Conservation (phyloP, 176 grass and related monocot species). For the Eragrostis curvula region DNA sequence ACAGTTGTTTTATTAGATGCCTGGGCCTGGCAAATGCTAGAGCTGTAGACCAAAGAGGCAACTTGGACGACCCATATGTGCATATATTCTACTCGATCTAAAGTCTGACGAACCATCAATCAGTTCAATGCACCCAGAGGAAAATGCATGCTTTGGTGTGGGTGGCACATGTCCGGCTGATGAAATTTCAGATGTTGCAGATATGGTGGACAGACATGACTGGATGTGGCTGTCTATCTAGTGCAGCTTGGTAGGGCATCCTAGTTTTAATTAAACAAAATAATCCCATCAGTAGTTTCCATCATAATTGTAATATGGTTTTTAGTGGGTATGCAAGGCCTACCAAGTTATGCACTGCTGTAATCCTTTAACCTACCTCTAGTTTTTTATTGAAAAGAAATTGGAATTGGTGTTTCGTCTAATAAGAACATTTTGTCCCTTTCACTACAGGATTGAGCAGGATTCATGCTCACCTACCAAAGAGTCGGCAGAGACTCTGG, state of each 20-base stretch:
- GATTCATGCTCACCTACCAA: not conserved
- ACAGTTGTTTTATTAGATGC: not conserved
- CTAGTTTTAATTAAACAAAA: not conserved
- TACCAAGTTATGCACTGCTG: not conserved
- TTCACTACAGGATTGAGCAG: not conserved
- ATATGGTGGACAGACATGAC: slow-evolving; percentile 29
- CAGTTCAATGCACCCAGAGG: not conserved
- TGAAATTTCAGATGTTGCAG: not conserved
- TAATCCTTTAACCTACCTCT: slow-evolving; percentile 17
- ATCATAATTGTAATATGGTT: not conserved
- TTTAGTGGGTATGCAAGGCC: not conserved
- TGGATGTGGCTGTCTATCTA: not conserved
- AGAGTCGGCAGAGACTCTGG: not conserved
- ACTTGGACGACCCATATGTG: not conserved
- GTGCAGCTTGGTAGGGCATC: not conserved
- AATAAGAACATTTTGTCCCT: not conserved
- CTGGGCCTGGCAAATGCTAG: not conserved
- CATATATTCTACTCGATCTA: not conserved
- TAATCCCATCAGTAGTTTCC: not conserved
- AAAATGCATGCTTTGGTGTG: not conserved
- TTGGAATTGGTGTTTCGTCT: not conserved
- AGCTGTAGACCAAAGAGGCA: slow-evolving; percentile 10
- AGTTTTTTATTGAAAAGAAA: not conserved
- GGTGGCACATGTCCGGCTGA: not conserved
- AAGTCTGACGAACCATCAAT: not conserved